Base-by-base conservation (phyloP, 139 green algal genomes). In the Auxenochlorella pyrenoidosa region DNA sequence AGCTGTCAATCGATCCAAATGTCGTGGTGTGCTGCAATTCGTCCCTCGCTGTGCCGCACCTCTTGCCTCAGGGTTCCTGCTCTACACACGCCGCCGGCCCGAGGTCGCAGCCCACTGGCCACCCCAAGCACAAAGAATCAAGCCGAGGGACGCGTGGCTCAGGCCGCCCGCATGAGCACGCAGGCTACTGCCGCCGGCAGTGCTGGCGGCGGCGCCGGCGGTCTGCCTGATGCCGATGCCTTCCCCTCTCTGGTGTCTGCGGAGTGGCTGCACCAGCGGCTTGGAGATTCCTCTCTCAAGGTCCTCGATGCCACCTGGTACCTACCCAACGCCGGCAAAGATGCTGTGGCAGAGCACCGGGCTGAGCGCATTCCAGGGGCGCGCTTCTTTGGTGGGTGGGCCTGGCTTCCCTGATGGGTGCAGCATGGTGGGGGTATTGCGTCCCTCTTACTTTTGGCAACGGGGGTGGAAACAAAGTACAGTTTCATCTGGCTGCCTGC, bases 241-340 rank as follows among this genome's bases (percentile, higher is more conserved):
- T 73, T 88, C 44, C 85, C 76, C n/a, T 68, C 86, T 10, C 70
- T 96, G 3, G 93, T 96, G 32, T 89, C 87, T 19, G 28, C 85
- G 0, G 68, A 90, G 30, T 96, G 94, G 94, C 89, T 96, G 32
- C 89, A 90, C 85, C 78, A 94, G 18, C 63, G 84, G n/a, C 79
- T 92, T 32, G 38, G 65, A 0, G 36, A 90, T 1, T 34, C 70
- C 8, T 26, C 21, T 12, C 54, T 96, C 5, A 93, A 92, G 66
- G 75, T 98, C 2, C 89, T 98, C 38, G 94, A 97, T 85, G 92
- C 90, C 16, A 91, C 84, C 32, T 98, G 96, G 96, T 97, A 76
- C 65, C 80, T 86, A n/a, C 82, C 82, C 43, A 86, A 65, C 43
- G 43, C 43, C 5, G 66, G 82, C n/a, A 65, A 79, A n/a, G 85